These are phyloP conservation scores for Plectosphaerella cucumerina DNA, from an alignment of 2,329 filamentous ascomycete species.

Conservation along the genomic window DNA sequence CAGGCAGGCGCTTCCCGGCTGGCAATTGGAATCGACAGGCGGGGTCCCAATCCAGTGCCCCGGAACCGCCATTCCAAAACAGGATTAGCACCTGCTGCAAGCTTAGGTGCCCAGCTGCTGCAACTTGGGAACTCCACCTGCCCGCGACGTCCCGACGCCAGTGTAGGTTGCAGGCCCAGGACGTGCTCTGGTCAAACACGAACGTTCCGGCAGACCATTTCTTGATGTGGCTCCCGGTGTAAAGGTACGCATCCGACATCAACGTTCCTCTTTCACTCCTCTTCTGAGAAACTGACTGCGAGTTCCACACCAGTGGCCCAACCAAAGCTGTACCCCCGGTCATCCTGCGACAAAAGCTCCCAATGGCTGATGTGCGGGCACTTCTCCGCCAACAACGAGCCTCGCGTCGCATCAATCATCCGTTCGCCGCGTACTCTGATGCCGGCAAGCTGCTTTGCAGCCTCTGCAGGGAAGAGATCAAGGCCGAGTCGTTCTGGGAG, in stretches of 20 bases:
- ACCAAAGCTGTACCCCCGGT: too few relatives aligned
- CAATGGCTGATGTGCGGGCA: slow-evolving; percentile 75
- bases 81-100: neutral
- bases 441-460: slow-evolving; percentile 65
- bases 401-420: slow-evolving; percentile 67
- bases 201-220: too few relatives aligned
- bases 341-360: neutral
- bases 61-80: neutral
- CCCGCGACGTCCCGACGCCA: neutral
- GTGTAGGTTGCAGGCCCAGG: too few relatives aligned
- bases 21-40: too few relatives aligned
- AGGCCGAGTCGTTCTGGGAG: slow-evolving; percentile 65
- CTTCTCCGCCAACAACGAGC: slow-evolving; percentile 75
- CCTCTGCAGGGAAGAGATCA: slow-evolving; percentile 60
- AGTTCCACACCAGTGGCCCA: too few relatives aligned
- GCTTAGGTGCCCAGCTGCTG: too few relatives aligned
- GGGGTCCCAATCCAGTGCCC: too few relatives aligned
- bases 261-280: too few relatives aligned
- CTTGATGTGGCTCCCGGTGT: too few relatives aligned
- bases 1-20: too few relatives aligned
- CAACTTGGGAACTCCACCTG: neutral
- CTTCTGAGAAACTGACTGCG: neutral
- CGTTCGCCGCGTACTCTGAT: slow-evolving; percentile 63
- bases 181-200: too few relatives aligned
- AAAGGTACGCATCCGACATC: too few relatives aligned